Conservation (phyloP, 1,139 yeast genomes). For the Sugiyamaella paludigena region DNA sequence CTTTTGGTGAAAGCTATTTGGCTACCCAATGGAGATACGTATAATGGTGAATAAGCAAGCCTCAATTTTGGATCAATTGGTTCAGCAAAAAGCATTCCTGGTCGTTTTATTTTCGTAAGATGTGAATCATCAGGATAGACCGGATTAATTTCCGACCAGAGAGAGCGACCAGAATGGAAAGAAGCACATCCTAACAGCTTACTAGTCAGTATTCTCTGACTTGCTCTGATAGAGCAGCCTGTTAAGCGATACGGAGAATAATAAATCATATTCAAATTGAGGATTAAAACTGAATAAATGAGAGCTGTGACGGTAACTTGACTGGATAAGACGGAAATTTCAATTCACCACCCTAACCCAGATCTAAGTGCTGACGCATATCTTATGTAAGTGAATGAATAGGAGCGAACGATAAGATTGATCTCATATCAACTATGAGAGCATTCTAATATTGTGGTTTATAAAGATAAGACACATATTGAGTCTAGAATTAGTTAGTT, state of each 20-base stretch:
- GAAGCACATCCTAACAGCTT: background rate
- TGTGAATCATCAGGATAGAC: conserved; percentile 34
- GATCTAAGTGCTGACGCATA: no score
- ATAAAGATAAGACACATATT: no score
- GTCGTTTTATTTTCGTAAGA: conserved; percentile 33
- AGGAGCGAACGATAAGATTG: no score
- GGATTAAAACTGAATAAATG: background rate
- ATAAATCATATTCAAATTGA: background rate
- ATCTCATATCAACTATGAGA: no score
- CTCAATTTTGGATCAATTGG: conserved; percentile 35
- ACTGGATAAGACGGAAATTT: background rate
- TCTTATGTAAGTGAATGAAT: no score
- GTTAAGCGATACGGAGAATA: background rate
- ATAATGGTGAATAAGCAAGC: conserved; percentile 36
- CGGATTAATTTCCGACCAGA: conserved; percentile 31
- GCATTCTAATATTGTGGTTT: no score
- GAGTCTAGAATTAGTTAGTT: no score
- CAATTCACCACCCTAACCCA: background rate
- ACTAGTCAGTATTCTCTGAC: background rate
- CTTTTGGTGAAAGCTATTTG: conserved; percentile 40
- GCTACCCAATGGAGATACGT: conserved; percentile 36
- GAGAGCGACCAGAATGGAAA: conserved; percentile 23
- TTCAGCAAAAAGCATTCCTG: conserved; percentile 38
- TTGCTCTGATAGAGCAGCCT: background rate
- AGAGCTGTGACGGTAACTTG: background rate